phyloP scores from a whole-genome alignment of 2,329 filamentous ascomycete genomes.

The Hypomyces rosellus region DNA sequence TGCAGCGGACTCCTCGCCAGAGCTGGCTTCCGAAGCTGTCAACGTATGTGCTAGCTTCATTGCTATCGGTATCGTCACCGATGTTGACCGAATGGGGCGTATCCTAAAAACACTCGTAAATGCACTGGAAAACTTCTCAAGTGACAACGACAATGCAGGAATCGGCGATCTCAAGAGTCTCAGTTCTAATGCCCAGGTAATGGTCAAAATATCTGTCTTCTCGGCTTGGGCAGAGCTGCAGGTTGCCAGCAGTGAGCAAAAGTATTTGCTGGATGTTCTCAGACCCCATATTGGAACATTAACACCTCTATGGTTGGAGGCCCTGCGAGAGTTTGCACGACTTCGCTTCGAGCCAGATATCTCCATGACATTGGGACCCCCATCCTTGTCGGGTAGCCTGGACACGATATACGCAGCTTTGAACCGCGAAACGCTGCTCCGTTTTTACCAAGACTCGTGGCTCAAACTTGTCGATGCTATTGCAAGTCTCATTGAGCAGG shows the following conservation, averaged over 20 bases:
- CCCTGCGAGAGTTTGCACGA: constrained; percentile 85
- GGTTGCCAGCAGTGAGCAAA: constrained; percentile 87
- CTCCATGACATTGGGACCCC: constrained; percentile 78
- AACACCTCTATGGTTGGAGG: constrained; percentile 90
- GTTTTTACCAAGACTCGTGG: constrained; percentile 97
- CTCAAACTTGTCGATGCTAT: constrained; percentile 95
- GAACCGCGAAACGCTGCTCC: constrained; percentile 86
- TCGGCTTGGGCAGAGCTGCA: constrained; percentile 97
- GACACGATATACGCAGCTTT: constrained; percentile 93
- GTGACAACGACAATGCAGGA: constrained; percentile 70
- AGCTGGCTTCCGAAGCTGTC: constrained; percentile 90
- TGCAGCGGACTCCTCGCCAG: constrained; percentile 89
- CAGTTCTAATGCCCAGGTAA: constrained; percentile 92
- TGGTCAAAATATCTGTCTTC: constrained; percentile 97
- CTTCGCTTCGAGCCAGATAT: constrained; percentile 96
- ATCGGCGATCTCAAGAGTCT: constrained; percentile 91
- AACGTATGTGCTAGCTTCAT: constrained; percentile 99
- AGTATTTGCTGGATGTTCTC: constrained; percentile 80
- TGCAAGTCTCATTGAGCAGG: constrained; percentile 92
- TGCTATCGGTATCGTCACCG: constrained; percentile 92
- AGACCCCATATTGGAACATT: constrained; percentile 84
- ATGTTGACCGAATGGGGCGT: constrained; percentile 96
- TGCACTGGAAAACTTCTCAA: constrained; percentile 86
- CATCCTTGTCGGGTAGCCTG: constrained; percentile 74
- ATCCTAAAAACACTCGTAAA: constrained; percentile 90